Evolutionary conservation across 805 yeast species (phyloP).

Genomic region (Soucietia sequanensis): DNA sequence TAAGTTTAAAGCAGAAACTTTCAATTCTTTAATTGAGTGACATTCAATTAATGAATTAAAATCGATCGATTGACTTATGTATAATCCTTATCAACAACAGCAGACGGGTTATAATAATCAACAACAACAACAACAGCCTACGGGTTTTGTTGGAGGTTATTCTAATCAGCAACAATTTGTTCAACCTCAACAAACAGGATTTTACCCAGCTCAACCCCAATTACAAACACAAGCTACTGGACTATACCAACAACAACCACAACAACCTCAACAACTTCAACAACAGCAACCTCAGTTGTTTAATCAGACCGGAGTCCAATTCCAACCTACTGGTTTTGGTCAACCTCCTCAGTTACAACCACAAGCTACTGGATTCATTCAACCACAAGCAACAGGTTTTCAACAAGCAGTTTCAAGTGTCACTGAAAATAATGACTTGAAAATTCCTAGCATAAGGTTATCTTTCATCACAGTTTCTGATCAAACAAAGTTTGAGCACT

Average conservation of each 20-base stretch:
- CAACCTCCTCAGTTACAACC: slow-evolving; percentile 21
- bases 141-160: slow-evolving; percentile 18
- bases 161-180: slow-evolving; percentile 21
- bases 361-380: slow-evolving; percentile 36
- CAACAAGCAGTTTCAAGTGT: slow-evolving; percentile 38
- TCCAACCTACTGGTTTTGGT: slow-evolving; percentile 18
- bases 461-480: slow-evolving; percentile 84
- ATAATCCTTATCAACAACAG: slow-evolving; percentile 38
- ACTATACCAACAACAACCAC: slow-evolving; percentile 3
- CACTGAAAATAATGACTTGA: slow-evolving; percentile 54
- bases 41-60: no score
- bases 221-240: slow-evolving; percentile 25
- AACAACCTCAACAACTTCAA: slow-evolving; percentile 8
- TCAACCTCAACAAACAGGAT: slow-evolving; percentile 45
- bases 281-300: slow-evolving; percentile 17
- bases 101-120: slow-evolving; percentile 15
- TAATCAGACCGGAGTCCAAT: slow-evolving; percentile 12
- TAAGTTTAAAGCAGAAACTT: no score
- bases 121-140: slow-evolving; percentile 26
- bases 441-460: slow-evolving; percentile 73
- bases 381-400: slow-evolving; percentile 49
- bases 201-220: slow-evolving; percentile 36
- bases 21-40: no score
- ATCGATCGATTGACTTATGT: no score
- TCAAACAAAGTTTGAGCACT: slow-evolving; percentile 80